These are phyloP conservation scores for Discostella stelligeroides DNA, from an alignment of 108 stramenopile species.

Conservation along the genomic window DNA sequence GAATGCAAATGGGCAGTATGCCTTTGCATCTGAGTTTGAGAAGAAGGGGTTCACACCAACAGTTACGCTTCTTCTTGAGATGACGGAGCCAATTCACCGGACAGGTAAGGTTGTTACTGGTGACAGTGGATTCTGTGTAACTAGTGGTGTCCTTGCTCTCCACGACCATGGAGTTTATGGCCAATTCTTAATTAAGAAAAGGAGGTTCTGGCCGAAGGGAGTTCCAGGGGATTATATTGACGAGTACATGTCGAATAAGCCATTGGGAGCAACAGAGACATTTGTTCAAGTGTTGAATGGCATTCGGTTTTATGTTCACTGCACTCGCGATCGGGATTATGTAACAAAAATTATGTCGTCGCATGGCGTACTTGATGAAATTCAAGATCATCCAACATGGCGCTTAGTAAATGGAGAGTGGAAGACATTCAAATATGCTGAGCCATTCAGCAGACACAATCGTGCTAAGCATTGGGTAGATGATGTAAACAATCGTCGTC, in stretches of 20 bases:
- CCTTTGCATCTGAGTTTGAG: constrained; percentile 13
- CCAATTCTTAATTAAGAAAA: constrained; percentile 13
- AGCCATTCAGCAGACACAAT: constrained; percentile 8
- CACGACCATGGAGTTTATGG: constrained; percentile 14
- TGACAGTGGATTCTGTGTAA: constrained; percentile 28
- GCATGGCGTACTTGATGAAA: neutral
- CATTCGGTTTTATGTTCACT: constrained; percentile 10
- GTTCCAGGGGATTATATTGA: constrained; percentile 9
- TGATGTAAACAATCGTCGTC: constrained; percentile 13
- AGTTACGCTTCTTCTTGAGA: neutral
- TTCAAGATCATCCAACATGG: neutral
- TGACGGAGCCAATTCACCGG: constrained; percentile 23
- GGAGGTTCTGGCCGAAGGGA: constrained; percentile 1
- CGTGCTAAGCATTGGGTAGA: too few species aligned
- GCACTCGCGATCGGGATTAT: neutral
- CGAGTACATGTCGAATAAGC: neutral
- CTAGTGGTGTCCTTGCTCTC: constrained; percentile 11
- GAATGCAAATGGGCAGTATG: neutral
- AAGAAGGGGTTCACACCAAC: constrained; percentile 6
- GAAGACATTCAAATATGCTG: constrained; percentile 13
- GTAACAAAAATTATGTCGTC: constrained; percentile 16
- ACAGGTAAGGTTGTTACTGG: constrained; percentile 18
- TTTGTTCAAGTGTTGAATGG: neutral
- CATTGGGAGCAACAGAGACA: neutral
- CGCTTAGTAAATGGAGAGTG: neutral